These are phyloP conservation scores for Nakazawaea laoshanensis DNA, from an alignment of 805 yeast species.

Conservation along the genomic window DNA sequence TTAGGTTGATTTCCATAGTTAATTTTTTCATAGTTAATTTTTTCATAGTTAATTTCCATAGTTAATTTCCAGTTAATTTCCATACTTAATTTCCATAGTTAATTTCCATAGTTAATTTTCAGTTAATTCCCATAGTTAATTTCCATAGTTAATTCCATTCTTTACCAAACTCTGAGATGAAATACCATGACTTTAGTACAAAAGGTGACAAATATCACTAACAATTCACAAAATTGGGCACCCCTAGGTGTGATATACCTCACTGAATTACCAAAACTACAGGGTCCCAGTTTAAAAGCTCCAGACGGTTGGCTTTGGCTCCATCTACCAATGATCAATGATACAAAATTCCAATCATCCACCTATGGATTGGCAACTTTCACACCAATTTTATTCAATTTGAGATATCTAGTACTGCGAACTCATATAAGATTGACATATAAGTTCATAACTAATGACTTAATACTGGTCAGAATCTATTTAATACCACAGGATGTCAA, in stretches of 20 bases:
- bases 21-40: no score
- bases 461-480: slow-evolving; percentile 34
- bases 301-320: slow-evolving; percentile 51
- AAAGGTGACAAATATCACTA: slow-evolving; percentile 23
- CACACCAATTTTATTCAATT: slow-evolving; percentile 22
- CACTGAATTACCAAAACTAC: slow-evolving; percentile 30
- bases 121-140: no score
- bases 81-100: no score
- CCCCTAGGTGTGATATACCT: slow-evolving; percentile 44
- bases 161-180: no score
- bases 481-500: slow-evolving; percentile 35
- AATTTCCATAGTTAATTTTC: no score
- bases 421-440: slow-evolving; percentile 38
- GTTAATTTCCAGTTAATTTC: no score
- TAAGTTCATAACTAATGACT: slow-evolving; percentile 15
- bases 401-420: slow-evolving; percentile 34
- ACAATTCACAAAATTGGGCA: slow-evolving; percentile 27
- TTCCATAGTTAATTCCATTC: no score
- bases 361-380: slow-evolving; percentile 1
- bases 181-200: no score
- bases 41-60: no score
- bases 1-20: no score
- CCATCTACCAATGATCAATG: slow-evolving; percentile 31
- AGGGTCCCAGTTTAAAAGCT: slow-evolving; percentile 26
- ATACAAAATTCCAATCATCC: slow-evolving; percentile 3